These are phyloP conservation scores for Breviolum minutum DNA, from an alignment of 73 alveolate species.

Conservation along the genomic window DNA sequence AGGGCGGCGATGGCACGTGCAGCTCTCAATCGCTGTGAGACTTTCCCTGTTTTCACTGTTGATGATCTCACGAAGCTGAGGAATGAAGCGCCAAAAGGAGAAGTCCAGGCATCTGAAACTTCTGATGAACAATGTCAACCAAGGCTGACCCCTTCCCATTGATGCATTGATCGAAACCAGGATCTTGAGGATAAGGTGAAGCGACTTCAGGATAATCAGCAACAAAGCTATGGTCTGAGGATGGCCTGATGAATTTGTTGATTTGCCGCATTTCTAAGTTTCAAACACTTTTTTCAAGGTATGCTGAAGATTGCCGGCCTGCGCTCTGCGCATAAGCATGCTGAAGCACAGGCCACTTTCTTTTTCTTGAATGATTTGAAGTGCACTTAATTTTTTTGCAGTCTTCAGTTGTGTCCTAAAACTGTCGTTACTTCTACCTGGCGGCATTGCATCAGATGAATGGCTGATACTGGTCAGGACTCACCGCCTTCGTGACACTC, in stretches of 20 bases:
- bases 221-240: constrained; percentile 24
- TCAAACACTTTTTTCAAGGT: not conserved
- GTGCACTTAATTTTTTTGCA: too few relatives aligned
- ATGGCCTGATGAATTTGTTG: not conserved
- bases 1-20: constrained; percentile 5
- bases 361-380: too few relatives aligned
- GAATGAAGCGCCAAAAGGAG: constrained; percentile 9
- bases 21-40: not conserved
- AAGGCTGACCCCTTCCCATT: not conserved
- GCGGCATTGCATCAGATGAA: too few relatives aligned
- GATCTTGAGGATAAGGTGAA: constrained; percentile 78
- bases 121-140: too few relatives aligned
- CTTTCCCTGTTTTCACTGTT: not conserved
- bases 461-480: too few relatives aligned
- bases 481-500: too few relatives aligned
- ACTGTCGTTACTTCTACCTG: too few relatives aligned
- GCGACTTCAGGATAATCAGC: constrained; percentile 86
- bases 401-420: not conserved
- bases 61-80: not conserved
- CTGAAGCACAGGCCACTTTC: constrained; percentile 52
- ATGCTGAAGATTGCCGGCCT: constrained; percentile 91
- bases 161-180: not conserved
- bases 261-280: not conserved
- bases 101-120: not conserved
- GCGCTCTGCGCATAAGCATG: constrained; percentile 90